Percentiles rank a stretch among this genome's conserved stretches.
Evolutionary conservation across 352 stramenopile species (phyloP).

Genomic region (Phytophthora litchii): DNA sequence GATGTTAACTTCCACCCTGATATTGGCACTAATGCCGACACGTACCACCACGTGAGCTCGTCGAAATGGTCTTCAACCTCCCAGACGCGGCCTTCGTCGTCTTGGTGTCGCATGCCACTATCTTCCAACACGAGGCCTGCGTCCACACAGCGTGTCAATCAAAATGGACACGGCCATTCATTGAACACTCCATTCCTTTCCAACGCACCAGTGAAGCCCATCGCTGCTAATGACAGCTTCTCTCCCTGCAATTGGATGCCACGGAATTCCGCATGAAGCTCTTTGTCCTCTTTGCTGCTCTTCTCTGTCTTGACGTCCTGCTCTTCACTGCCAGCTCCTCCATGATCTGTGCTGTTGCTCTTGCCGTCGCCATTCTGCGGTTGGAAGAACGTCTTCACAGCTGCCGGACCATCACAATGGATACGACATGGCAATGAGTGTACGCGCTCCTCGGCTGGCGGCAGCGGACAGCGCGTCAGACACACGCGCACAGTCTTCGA

Average conservation of each 20-base stretch:
- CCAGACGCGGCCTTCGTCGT: slow-evolving; percentile 75
- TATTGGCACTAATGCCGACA: background rate
- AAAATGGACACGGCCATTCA: background rate
- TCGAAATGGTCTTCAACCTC: slow-evolving; percentile 83
- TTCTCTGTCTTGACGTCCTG: slow-evolving; percentile 23
- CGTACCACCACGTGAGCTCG: slow-evolving; percentile 69
- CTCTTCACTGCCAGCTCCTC: slow-evolving; percentile 24
- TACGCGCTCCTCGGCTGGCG: slow-evolving; percentile 54
- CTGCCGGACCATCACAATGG: slow-evolving; percentile 62
- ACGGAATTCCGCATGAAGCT: slow-evolving; percentile 62
- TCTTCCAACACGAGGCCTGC: slow-evolving; percentile 71
- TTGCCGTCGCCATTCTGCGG: slow-evolving; percentile 32
- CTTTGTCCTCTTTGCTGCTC: slow-evolving; percentile 8
- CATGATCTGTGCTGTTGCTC: slow-evolving; percentile 35
- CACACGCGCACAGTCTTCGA: slow-evolving; percentile 49
- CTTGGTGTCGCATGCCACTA: slow-evolving; percentile 53
- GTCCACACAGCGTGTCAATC: background rate
- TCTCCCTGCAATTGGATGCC: slow-evolving; percentile 69
- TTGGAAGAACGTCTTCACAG: slow-evolving; percentile 80
- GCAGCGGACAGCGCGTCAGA: slow-evolving; percentile 77
- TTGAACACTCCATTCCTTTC: background rate
- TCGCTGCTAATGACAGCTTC: slow-evolving; percentile 40
- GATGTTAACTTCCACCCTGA: background rate
- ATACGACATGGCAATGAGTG: slow-evolving; percentile 83
- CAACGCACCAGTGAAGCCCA: slow-evolving; percentile 58